Conservation (phyloP, 1,139 yeast genomes). For the Candida buenavistaensis region DNA sequence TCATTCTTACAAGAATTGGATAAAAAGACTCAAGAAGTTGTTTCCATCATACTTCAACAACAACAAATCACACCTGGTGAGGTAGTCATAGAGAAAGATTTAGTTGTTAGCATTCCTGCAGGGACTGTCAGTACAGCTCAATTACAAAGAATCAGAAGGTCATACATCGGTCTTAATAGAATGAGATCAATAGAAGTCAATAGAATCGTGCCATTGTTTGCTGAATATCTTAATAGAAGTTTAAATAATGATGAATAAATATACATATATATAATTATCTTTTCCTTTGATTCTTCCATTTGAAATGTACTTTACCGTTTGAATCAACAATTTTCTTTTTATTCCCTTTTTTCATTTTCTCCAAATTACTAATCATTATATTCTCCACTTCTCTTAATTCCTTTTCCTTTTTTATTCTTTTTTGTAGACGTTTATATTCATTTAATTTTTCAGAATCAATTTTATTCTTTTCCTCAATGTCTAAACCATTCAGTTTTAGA, state of each 20-base stretch:
- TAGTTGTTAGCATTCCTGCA: slow-evolving; percentile 63
- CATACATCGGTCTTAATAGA: slow-evolving; percentile 75
- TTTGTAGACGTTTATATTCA: slow-evolving; percentile 54
- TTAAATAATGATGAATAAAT: slow-evolving; percentile 31
- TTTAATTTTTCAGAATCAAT: slow-evolving; percentile 58
- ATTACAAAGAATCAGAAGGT: slow-evolving; percentile 78
- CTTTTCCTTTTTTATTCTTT: slow-evolving; percentile 64
- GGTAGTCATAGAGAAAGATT: slow-evolving; percentile 39
- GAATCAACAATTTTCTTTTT: slow-evolving; percentile 70
- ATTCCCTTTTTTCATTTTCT: slow-evolving; percentile 86
- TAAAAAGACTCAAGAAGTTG: slow-evolving; percentile 63
- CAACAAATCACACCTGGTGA: slow-evolving; percentile 61
- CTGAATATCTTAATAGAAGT: slow-evolving; percentile 66
- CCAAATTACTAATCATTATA: slow-evolving; percentile 75
- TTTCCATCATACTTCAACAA: slow-evolving; percentile 57
- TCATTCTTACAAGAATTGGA: slow-evolving; percentile 82
- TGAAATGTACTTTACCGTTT: slow-evolving; percentile 69
- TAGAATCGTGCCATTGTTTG: slow-evolving; percentile 69
- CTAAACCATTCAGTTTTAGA: slow-evolving; percentile 26
- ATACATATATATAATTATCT: slow-evolving; percentile 37
- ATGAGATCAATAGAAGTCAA: slow-evolving; percentile 69
- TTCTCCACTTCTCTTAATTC: slow-evolving; percentile 68
- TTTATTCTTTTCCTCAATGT: slow-evolving; percentile 39
- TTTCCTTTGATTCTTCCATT: slow-evolving; percentile 87
- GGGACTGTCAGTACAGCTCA: slow-evolving; percentile 69